Evolutionary conservation across 75 land plant genomes (phyloP).

Genomic region (Cupressus sempervirens): DNA sequence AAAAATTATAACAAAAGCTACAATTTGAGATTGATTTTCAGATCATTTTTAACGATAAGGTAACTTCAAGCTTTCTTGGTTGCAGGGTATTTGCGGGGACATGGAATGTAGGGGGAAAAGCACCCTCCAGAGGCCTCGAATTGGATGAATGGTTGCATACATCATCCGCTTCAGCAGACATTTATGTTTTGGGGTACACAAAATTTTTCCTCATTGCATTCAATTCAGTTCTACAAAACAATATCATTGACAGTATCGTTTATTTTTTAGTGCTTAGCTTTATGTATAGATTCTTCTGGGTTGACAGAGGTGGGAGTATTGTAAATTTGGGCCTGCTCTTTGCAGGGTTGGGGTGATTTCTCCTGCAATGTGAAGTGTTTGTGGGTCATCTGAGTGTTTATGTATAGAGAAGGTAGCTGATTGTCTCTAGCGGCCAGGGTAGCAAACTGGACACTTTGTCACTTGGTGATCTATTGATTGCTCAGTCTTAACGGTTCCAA

Average conservation of each 20-base stretch:
- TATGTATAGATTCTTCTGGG: background rate
- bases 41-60: background rate
- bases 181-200: conserved; percentile 24
- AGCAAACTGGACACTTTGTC: background rate
- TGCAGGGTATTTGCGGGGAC: conserved; percentile 30
- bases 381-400: background rate
- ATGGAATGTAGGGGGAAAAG: conserved; percentile 41
- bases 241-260: background rate
- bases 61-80: background rate
- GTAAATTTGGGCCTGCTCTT: too few species aligned
- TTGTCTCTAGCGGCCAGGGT: background rate
- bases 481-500: too few species aligned
- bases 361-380: background rate
- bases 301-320: background rate
- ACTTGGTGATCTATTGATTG: too few species aligned
- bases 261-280: background rate
- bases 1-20: background rate
- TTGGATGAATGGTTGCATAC: conserved; percentile 30
- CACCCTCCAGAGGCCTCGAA: conserved; percentile 19
- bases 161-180: conserved; percentile 22
- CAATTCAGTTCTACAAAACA: background rate
- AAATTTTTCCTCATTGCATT: background rate
- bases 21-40: background rate
- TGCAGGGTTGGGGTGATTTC: background rate
- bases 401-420: too few species aligned